Evolutionary conservation across 768 basidiomycete species (phyloP).

Genomic region (Russula olivacea): DNA sequence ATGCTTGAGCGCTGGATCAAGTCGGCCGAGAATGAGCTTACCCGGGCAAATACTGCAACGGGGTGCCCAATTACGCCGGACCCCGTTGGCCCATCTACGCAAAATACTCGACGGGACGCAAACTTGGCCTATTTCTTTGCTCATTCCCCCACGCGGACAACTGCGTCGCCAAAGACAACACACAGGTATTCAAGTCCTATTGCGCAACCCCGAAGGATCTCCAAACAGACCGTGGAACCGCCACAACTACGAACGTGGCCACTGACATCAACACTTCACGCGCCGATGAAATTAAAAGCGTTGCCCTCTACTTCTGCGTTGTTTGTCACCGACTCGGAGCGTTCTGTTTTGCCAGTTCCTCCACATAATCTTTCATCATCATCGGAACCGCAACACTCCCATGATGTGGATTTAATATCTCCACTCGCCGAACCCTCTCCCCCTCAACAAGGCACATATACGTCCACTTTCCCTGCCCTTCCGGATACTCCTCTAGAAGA

Average conservation of each 20-base stretch:
- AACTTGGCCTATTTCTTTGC: conserved; percentile 24
- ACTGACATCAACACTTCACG: conserved; percentile 6
- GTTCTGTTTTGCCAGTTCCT: background rate
- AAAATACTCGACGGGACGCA: conserved; percentile 11
- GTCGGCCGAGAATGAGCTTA: conserved; percentile 9
- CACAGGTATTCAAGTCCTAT: background rate
- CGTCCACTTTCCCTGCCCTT: background rate
- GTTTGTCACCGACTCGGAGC: background rate
- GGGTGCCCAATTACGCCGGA: background rate
- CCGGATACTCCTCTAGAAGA: conserved; percentile 10
- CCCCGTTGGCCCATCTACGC: background rate
- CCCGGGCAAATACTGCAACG: background rate
- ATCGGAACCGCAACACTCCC: background rate
- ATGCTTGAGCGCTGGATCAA: conserved; percentile 22
- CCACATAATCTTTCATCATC: background rate
- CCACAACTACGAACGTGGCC: conserved; percentile 17
- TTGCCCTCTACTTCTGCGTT: background rate
- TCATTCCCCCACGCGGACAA: conserved; percentile 20
- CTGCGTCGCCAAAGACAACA: background rate
- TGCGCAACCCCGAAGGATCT: conserved; percentile 8
- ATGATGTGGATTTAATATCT: background rate
- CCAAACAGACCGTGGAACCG: conserved; percentile 14
- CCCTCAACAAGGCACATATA: background rate
- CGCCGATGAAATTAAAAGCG: conserved; percentile 7
- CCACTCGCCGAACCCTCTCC: background rate